A percentile compares a stretch with the other conserved stretches of the same genome.
These are phyloP conservation scores for Schizosaccharomyces cryophilus DNA, from an alignment of 805 yeast genomes.

Conservation along the genomic window DNA sequence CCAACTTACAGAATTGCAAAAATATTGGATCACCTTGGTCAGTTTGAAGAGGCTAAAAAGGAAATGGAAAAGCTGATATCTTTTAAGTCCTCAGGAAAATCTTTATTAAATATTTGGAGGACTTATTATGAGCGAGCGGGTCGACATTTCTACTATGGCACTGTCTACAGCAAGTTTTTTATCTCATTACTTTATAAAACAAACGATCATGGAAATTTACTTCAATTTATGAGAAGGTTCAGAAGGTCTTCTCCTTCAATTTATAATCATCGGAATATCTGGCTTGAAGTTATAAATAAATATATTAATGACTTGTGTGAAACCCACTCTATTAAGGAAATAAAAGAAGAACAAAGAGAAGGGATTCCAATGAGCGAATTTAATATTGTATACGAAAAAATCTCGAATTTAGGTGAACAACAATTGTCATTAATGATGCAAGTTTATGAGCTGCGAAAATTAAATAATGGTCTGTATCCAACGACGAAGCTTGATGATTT, in stretches of 20 bases:
- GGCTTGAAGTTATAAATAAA: background rate
- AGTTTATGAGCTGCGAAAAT: constrained; percentile 34
- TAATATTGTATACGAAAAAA: background rate
- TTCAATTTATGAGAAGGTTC: background rate
- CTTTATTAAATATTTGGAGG: constrained; percentile 71
- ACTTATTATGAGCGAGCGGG: constrained; percentile 79
- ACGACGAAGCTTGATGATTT: constrained; percentile 15
- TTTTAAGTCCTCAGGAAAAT: constrained; percentile 37
- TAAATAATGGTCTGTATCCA: constrained; percentile 63
- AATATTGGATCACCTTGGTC: constrained; percentile 31
- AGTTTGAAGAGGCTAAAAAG: constrained; percentile 29
- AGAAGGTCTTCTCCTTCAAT: background rate
- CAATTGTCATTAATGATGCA: constrained; percentile 19
- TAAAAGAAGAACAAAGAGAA: background rate
- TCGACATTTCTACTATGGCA: constrained; percentile 60
- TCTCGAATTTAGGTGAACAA: background rate
- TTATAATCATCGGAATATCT: background rate
- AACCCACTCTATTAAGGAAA: background rate
- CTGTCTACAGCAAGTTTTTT: constrained; percentile 40
- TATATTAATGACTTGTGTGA: background rate
- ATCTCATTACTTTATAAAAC: constrained; percentile 29
- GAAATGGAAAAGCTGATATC: constrained; percentile 43
- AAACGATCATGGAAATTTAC: constrained; percentile 21
- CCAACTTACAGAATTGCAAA: constrained; percentile 51
- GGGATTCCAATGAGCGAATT: background rate